These are phyloP conservation scores for Pelargonium fulgidum DNA, from an alignment of 441 rosid species.

Conservation along the genomic window DNA sequence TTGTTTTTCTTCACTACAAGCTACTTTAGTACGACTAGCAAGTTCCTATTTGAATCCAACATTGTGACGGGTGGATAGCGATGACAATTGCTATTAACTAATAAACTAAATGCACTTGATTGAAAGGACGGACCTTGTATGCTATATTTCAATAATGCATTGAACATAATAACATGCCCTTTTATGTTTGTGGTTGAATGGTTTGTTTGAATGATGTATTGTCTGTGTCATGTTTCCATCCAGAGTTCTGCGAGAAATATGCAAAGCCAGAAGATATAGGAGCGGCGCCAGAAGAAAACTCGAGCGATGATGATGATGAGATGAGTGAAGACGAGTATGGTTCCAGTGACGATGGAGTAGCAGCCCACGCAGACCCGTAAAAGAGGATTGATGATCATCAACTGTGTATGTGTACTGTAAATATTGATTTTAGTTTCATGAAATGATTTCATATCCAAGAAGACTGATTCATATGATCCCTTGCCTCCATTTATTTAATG, in stretches of 20 bases:
- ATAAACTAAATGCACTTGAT: too few species aligned
- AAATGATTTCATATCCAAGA: constrained; percentile 2
- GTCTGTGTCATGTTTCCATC: not conserved
- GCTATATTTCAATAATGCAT: too few species aligned
- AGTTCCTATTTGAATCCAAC: too few species aligned
- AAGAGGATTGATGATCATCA: not conserved
- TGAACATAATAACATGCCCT: too few species aligned
- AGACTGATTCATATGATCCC: too few species aligned
- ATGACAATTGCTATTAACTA: too few species aligned
- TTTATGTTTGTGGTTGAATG: not conserved
- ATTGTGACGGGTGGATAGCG: too few species aligned
- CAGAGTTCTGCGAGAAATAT: constrained; percentile 80
- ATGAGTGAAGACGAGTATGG: constrained; percentile 70
- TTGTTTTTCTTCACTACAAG: too few species aligned
- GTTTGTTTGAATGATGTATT: not conserved
- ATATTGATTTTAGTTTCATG: constrained; percentile 30
- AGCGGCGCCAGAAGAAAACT: constrained; percentile 52
- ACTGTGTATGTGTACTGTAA: constrained; percentile 35
- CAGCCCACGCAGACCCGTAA: constrained; percentile 71
- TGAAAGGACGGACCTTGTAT: too few species aligned
- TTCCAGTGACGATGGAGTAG: constrained; percentile 57
- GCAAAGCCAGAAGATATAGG: constrained; percentile 68
- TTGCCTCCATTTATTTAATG: too few species aligned
- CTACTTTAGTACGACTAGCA: too few species aligned
- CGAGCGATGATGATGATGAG: constrained; percentile 60